These are phyloP conservation scores for Dendrobium officinale DNA, from an alignment of 106 monocot genomes.

Conservation along the genomic window DNA sequence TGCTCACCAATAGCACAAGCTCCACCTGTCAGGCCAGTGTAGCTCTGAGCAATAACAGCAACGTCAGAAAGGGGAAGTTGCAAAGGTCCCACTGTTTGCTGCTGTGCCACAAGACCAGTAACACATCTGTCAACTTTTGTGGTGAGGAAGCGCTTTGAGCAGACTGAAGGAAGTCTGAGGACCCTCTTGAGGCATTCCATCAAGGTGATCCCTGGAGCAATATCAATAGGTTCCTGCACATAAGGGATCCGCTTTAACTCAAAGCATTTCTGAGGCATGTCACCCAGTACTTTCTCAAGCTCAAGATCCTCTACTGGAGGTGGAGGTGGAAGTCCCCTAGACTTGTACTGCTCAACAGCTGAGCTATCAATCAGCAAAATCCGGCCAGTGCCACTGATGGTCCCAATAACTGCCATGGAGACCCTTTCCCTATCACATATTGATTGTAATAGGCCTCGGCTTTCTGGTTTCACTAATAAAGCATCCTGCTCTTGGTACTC, in stretches of 20 bases:
- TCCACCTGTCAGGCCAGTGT: conserved; percentile 65
- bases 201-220: conserved; percentile 57
- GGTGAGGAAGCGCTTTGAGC: conserved; percentile 92
- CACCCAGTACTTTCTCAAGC: conserved; percentile 90
- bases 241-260: conserved; percentile 41
- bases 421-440: conserved; percentile 87
- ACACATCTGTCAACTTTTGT: conserved; percentile 97
- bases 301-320: conserved; percentile 80
- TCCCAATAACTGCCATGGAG: conserved; percentile 90
- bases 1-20: conserved; percentile 96
- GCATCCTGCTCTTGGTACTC: conserved; percentile 99
- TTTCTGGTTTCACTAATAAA: conserved; percentile 68
- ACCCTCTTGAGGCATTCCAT: conserved; percentile 68
- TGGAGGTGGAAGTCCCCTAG: conserved; percentile 42
- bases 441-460: conserved; percentile 32
- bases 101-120: conserved; percentile 87
- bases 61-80: conserved; percentile 93
- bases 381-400: conserved; percentile 59
- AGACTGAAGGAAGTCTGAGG: conserved; percentile 73
- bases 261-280: conserved; percentile 92
- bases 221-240: conserved; percentile 44
- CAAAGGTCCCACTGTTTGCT: conserved; percentile 87
- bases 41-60: conserved; percentile 82
- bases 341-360: conserved; percentile 31
- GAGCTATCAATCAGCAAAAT: conserved; percentile 60